These are phyloP conservation scores for Euphorbia lathyris DNA, from an alignment of 345 rosid species.

Conservation along the genomic window DNA sequence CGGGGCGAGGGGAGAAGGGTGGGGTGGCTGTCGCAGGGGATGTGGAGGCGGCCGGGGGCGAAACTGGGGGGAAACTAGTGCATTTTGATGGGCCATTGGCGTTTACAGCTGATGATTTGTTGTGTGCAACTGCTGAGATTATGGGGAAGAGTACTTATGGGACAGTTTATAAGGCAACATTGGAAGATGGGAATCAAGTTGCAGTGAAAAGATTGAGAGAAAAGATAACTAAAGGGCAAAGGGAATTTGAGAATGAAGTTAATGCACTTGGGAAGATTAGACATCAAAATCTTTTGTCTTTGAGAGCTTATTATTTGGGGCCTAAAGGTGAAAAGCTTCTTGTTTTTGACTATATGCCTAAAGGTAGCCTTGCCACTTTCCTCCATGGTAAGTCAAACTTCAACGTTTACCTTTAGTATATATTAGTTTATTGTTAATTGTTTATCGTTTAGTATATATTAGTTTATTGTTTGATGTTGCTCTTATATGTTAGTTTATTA, in stretches of 20 bases:
- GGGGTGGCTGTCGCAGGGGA: neutral
- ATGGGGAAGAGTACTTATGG: constrained; percentile 31
- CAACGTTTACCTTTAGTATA: no score
- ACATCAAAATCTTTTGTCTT: constrained; percentile 69
- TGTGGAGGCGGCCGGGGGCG: constrained; percentile 17
- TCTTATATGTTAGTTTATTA: no score
- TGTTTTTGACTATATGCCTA: constrained; percentile 86
- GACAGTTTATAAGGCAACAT: constrained; percentile 27
- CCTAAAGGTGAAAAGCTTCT: constrained; percentile 97
- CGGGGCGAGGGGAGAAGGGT: constrained; percentile 7
- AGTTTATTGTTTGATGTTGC: no score
- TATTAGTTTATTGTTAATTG: no score
- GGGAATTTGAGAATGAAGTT: constrained; percentile 80
- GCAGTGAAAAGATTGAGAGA: constrained; percentile 58
- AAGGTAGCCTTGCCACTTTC: constrained; percentile 83
- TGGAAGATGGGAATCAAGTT: constrained; percentile 29
- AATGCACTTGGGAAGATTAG: constrained; percentile 69
- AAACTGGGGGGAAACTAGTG: constrained; percentile 24
- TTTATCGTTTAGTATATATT: no score
- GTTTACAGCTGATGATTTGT: constrained; percentile 27
- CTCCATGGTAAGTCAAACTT: constrained; percentile 73
- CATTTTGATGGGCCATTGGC: constrained; percentile 26
- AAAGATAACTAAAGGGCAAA: constrained; percentile 78
- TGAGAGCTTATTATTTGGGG: constrained; percentile 87
- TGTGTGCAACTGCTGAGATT: constrained; percentile 26